Base-by-base conservation (phyloP, 2,329 filamentous ascomycete genomes). In the Aureobasidium sp. region DNA sequence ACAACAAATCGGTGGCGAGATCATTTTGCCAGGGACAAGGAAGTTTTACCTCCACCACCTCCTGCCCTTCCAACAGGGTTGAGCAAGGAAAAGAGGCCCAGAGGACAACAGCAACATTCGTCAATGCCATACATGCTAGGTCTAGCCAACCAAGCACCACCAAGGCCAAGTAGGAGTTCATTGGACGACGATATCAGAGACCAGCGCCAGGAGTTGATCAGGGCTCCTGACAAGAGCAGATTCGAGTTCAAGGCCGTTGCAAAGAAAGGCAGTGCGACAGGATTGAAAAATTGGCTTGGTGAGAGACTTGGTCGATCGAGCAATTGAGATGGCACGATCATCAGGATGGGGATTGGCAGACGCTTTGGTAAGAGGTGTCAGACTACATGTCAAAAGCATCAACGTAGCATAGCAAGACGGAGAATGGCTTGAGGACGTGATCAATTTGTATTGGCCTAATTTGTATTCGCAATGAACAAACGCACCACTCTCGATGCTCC, bases 161-260 rank as follows among this genome's bases (percentile, higher is more conserved):
- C 34, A 3, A 49, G 32, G 10, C 45, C 45, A n/a, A 11, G n/a
- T 8, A 29, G 45, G 11, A 22, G 17, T 5, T 38, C 32, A 11
- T 21, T 49, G 6, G 45, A 49, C 7, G 22, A 49, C 2, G 34
- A 30, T 3, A 27, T 49, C 24, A 14, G 24, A 22, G 34, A 22
- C 10, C 34, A 39, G 12, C 11, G 24, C 2, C 24, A 38, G 10
- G 45, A 38, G 7, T 7, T 30, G 8, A 30, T 30, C 11, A 34
- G 27, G 8, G 8, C 34, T 14, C 37, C 45, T 7, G 66, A 67
- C 38, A 56, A 61, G 12, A 66, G 62, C 38, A 59, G 65, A 10
- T 67, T 67, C 51, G 64, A 66, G 51, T 66, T 67, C 56, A 63
- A 63, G 41, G 63, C 63, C 16, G 62, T 66, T 11, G 22, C 12